A percentile compares a stretch with the other conserved stretches of the same genome.
Conservation (phyloP, 2,329 filamentous ascomycete genomes). For the Neonectria hederae region DNA sequence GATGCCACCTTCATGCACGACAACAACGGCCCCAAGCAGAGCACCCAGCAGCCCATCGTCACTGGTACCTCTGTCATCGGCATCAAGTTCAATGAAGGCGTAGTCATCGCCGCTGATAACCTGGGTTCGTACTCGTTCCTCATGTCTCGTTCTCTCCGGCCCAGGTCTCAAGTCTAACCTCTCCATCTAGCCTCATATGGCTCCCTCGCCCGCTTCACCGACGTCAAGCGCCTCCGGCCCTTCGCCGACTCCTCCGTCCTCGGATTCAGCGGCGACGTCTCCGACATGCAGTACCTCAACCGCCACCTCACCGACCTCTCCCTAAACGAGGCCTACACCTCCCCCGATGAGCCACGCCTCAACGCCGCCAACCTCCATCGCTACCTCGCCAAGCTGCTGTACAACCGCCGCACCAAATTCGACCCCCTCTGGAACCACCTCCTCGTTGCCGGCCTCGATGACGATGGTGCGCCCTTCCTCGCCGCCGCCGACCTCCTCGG, state of each 20-base stretch:
- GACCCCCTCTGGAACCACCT: slow-evolving; percentile 98
- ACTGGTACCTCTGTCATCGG: slow-evolving; percentile 96
- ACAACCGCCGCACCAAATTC: slow-evolving; percentile 93
- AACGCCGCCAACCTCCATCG: slow-evolving; percentile 95
- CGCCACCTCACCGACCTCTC: slow-evolving; percentile 87
- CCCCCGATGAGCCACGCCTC: slow-evolving; percentile 60
- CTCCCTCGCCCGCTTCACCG: slow-evolving; percentile 93
- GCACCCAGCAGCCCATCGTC: slow-evolving; percentile 92
- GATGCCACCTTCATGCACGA: slow-evolving; percentile 84
- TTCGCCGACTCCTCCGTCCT: slow-evolving; percentile 87
- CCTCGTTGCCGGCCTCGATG: slow-evolving; percentile 88
- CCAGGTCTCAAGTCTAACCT: slow-evolving; percentile 13
- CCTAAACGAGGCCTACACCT: slow-evolving; percentile 86
- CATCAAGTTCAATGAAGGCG: slow-evolving; percentile 95
- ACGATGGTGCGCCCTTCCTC: slow-evolving; percentile 83
- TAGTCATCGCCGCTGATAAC: slow-evolving; percentile 97
- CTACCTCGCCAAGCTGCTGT: slow-evolving; percentile 95
- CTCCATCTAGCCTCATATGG: slow-evolving; percentile 84
- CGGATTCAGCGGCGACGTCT: slow-evolving; percentile 96
- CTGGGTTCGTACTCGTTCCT: slow-evolving; percentile 68
- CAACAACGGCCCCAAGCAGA: slow-evolving; percentile 75
- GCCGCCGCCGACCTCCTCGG: slow-evolving; percentile 91
- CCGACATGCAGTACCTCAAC: slow-evolving; percentile 99
- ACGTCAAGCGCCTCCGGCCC: slow-evolving; percentile 92
- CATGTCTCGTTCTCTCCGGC: neutral